Evolutionary conservation across 805 yeast species (phyloP).

Genomic region (Lipomyces starkeyi): DNA sequence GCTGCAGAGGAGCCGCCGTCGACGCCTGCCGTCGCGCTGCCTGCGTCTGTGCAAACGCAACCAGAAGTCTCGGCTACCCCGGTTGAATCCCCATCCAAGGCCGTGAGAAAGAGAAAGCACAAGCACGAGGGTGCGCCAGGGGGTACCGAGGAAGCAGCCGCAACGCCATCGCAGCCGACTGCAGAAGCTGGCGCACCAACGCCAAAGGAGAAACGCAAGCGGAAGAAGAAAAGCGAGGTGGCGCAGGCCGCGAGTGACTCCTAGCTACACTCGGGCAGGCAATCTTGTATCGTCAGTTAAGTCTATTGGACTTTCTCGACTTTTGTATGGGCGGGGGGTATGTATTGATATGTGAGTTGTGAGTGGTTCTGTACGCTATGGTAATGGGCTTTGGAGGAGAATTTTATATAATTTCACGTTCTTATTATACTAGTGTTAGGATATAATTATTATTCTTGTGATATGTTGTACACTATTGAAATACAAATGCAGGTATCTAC

Average conservation of each 20-base stretch:
- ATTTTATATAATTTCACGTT: background rate
- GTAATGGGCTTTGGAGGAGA: background rate
- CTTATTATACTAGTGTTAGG: background rate
- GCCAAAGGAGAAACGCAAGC: constrained; percentile 25
- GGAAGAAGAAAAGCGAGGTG: constrained; percentile 19
- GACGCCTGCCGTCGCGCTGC: constrained; percentile 5
- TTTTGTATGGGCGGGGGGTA: background rate
- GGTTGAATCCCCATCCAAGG: constrained; percentile 27
- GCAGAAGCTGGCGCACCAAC: constrained; percentile 11
- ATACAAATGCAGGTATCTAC: background rate
- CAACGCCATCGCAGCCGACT: constrained; percentile 7
- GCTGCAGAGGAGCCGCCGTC: constrained; percentile 14
- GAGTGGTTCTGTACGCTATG: background rate
- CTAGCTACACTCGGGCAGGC: constrained; percentile 1
- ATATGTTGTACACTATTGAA: constrained; percentile 1
- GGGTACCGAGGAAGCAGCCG: constrained; percentile 4
- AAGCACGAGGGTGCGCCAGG: constrained; percentile 42
- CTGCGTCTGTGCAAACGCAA: constrained; percentile 2
- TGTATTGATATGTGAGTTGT: background rate
- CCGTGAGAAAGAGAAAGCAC: constrained; percentile 22
- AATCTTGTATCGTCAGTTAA: constrained; percentile 13
- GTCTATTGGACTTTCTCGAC: constrained; percentile 4
- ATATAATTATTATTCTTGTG: background rate
- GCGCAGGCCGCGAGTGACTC: background rate
- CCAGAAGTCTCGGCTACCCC: constrained; percentile 13